Evolutionary conservation across 2,329 filamentous ascomycete species (phyloP).

Genomic region (Xylariaceae sp.): DNA sequence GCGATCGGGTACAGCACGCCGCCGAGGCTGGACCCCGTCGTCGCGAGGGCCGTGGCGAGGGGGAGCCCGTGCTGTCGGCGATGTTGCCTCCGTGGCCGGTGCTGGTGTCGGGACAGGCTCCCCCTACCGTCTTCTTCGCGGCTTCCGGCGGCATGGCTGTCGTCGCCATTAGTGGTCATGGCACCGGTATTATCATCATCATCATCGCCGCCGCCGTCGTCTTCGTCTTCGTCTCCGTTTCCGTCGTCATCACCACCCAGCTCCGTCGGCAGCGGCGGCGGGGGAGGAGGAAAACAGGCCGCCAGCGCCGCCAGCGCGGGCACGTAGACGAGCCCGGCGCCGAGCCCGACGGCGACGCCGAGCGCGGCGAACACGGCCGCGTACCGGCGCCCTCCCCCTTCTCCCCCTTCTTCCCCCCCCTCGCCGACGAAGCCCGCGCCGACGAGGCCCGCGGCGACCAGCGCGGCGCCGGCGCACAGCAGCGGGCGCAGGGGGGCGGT

Average conservation of each 20-base stretch:
- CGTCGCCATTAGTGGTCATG: too few species aligned
- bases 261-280: too few species aligned
- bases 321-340: slow-evolving; percentile 10
- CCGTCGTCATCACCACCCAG: too few species aligned
- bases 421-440: slow-evolving; percentile 22
- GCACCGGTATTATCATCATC: too few species aligned
- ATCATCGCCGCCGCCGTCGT: too few species aligned
- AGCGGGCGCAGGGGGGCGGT: slow-evolving; percentile 1
- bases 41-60: slow-evolving; percentile 9
- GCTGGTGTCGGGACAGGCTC: too few species aligned
- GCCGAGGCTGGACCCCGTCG: slow-evolving; percentile 12
- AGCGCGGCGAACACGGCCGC: slow-evolving; percentile 10
- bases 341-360: slow-evolving; percentile 9
- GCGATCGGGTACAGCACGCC: slow-evolving; percentile 24
- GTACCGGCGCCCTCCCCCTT: too few species aligned
- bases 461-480: slow-evolving; percentile 2
- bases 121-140: too few species aligned
- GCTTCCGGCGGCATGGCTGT: too few species aligned
- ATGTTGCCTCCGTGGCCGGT: too few species aligned
- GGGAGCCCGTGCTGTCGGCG: not conserved
- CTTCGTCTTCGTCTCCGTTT: too few species aligned
- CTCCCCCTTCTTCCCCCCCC: too few species aligned
- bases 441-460: slow-evolving; percentile 24
- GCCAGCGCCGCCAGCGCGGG: slow-evolving; percentile 10
- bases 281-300: slow-evolving; percentile 5